Evolutionary conservation across 805 yeast species (phyloP), one percentile per base, ranked within the genome.

Genomic region (Sungouiella blattae): DNA sequence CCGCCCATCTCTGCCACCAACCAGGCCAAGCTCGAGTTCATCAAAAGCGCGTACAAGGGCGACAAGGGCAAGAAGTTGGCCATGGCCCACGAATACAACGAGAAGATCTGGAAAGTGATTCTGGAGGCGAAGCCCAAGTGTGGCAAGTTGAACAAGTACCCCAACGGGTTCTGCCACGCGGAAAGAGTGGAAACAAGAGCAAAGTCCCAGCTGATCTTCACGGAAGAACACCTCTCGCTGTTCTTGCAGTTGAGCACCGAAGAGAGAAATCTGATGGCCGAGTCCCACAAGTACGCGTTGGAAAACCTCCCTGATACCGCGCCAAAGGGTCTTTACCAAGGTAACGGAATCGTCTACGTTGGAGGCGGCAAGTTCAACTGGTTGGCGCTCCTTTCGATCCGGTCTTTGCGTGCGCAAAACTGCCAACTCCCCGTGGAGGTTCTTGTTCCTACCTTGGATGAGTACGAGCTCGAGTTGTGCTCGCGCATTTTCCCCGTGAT

Each of bases 281-380:
- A 46, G 13, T 68, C 80, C 4, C 88, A 82, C 53, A 40, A 46
- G 7, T 46, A 49, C 28, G 73, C 77, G 12, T 68, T 74, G 14
- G 52, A 54, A 2, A 60, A 58, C 21, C 50, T 82, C 14, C 53
- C 84, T 4, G 78, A 53, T 2, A 21, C 26, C 4, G 60, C 68
- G 4, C 71, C 71, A 1, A 35, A 45, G 6, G 55, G 57, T 8
- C 46, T 66, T n/a, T 67, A 66, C 42, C 33, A 50, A 16, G 67
- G 81, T 1, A 63, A 71, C 37, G 86, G 81, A 7, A 69, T 81
- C 13, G 91, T 76, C 18, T 78, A 69, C 49, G 88, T 85, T 18
- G 94, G 91, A 23, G 95, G 95, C 28, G 93, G 89, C 3, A 75
- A 74, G 47, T 83, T 78, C 58, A 78, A 84, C 42, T 81, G 91